Base-by-base conservation (phyloP, 2,329 filamentous ascomycete species). In the Epichloe amarillans region DNA sequence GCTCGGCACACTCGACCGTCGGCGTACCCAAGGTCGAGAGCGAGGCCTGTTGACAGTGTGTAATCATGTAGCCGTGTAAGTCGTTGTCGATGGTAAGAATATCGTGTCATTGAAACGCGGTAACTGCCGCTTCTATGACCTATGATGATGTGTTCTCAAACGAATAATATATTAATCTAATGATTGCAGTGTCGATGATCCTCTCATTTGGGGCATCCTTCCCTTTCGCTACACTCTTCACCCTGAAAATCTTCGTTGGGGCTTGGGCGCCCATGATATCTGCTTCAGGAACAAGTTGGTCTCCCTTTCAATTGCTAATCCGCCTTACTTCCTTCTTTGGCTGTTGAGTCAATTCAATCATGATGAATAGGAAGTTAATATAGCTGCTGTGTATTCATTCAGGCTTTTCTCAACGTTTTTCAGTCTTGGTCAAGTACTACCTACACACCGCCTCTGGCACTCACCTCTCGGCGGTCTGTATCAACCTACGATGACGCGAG, bases 251-350 rank as follows among this genome's bases (percentile, higher is more conserved):
- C 75, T 89, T 61, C 81, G 93, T 64, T 97, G 90, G 88, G 82
- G 84, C 10, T 77, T 98, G 50, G 93, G 88, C 23, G 94, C 89
- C 60, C 88, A 96, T 65, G 93, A 98, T 66, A 90, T 98, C 53
- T 96, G 90, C 69, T 98, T 94, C 67, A 84, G 83, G 61, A 91
- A 88, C 63, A 83, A 80, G 88, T 93, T 70, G 54, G 73, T 58
- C 12, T 50, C 21, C 33, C 35, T 36, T 3, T 49, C 15, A 14
- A 19, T 35, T 23, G 38, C 17, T 7, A 2, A 11, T 35, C 14
- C 21, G 6, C 33, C 33, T 26, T 7, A 7, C 5, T 30, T 44
- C 14, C 23, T 26, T 30, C n/a, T 11, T 5, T 33, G 3, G 30
- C 14, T 21, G 5, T 23, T 23, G 40, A 42, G 21, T 37, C 33